These are phyloP conservation scores for Boletellus ananas DNA, from an alignment of 768 basidiomycete species.

Conservation along the genomic window DNA sequence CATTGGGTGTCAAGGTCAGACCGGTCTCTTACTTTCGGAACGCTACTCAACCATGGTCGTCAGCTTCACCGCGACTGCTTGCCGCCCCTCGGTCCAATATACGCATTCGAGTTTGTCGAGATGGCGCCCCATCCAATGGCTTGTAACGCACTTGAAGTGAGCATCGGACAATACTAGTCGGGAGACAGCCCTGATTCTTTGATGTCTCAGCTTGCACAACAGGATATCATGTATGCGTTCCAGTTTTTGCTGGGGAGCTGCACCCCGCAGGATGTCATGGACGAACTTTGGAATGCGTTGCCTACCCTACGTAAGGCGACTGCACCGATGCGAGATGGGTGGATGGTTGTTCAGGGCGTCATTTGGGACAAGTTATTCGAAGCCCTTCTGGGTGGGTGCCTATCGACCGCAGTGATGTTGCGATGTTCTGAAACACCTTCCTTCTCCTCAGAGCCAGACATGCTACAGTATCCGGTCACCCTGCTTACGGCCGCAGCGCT, in stretches of 20 bases:
- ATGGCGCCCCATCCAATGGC: slow-evolving; percentile 47
- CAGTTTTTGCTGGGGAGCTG: slow-evolving; percentile 50
- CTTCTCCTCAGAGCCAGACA: slow-evolving; percentile 43
- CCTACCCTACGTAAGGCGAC: slow-evolving; percentile 47
- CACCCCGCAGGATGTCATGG: slow-evolving; percentile 47
- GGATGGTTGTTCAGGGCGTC: slow-evolving; percentile 43
- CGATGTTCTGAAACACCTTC: neutral
- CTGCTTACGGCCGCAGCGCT: slow-evolving; percentile 53
- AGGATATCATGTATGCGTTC: slow-evolving; percentile 49
- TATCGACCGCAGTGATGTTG: neutral
- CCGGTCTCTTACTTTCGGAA: neutral
- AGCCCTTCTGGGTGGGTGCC: slow-evolving; percentile 35
- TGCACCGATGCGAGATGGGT: slow-evolving; percentile 34
- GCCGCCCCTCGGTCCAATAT: slow-evolving; percentile 50
- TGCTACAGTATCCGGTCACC: slow-evolving; percentile 50
- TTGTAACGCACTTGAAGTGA: slow-evolving; percentile 54
- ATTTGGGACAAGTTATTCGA: slow-evolving; percentile 51
- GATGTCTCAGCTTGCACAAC: slow-evolving; percentile 46
- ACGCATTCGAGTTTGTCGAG: slow-evolving; percentile 45
- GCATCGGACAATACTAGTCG: neutral
- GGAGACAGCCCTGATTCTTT: neutral
- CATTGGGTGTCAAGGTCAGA: slow-evolving; percentile 57
- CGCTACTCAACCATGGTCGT: neutral
- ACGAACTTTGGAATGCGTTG: slow-evolving; percentile 56
- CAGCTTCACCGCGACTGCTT: slow-evolving; percentile 66